phyloP scores from a whole-genome alignment of 1,139 yeast genomes.

The Yamadazyma diddensiae region DNA sequence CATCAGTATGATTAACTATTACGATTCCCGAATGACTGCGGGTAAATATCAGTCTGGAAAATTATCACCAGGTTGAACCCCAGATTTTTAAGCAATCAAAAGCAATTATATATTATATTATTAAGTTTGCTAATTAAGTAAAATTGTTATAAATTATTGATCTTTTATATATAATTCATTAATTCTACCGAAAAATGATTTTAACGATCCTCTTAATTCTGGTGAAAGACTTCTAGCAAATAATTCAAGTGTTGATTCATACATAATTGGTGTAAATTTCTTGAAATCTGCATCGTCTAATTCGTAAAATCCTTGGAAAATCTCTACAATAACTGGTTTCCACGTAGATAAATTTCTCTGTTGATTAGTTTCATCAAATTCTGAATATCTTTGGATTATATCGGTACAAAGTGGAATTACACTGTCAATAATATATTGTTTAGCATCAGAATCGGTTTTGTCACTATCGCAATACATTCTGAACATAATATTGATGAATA shows the following conservation, averaged over 20 bases:
- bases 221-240: slow-evolving; percentile 67
- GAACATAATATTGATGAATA: slow-evolving; percentile 77
- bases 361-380: slow-evolving; percentile 71
- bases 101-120: not conserved
- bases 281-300: slow-evolving; percentile 75
- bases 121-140: not conserved
- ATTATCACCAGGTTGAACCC: not conserved
- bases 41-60: slow-evolving; percentile 10
- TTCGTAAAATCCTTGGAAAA: slow-evolving; percentile 76
- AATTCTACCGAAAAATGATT: slow-evolving; percentile 62
- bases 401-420: slow-evolving; percentile 71
- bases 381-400: slow-evolving; percentile 66
- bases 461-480: slow-evolving; percentile 73
- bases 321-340: slow-evolving; percentile 89
- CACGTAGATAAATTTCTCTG: slow-evolving; percentile 80
- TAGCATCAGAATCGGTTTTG: slow-evolving; percentile 33
- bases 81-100: too few species aligned
- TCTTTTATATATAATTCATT: slow-evolving; percentile 55
- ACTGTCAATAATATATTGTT: slow-evolving; percentile 45
- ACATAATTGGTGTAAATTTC: slow-evolving; percentile 61
- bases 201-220: slow-evolving; percentile 68
- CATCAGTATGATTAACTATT: not conserved
- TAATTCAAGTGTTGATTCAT: slow-evolving; percentile 62
- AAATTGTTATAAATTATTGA: not conserved
- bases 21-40: slow-evolving; percentile 2